Evolutionary conservation across 495 filamentous ascomycete genomes (phyloP), one percentile per base, ranked within the genome.

Genomic region (Penicillium odoratum): DNA sequence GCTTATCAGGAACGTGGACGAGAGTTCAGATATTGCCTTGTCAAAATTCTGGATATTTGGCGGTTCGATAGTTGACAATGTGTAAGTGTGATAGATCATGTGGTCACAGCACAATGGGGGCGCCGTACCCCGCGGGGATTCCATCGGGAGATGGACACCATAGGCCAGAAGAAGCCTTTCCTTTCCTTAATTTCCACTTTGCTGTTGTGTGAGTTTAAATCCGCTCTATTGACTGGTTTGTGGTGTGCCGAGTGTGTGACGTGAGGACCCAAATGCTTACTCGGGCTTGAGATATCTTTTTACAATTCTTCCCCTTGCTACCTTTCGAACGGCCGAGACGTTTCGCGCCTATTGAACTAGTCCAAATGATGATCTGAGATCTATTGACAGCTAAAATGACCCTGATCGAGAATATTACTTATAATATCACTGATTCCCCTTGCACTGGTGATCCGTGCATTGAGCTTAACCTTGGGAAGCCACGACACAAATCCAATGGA

Each of bases 71-170:
- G 38, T 36, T 36, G 15, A 40, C 15, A 40, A 40, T n/a, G 6
- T 40, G 13, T 15, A n/a, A 40, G 15, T 47, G 11, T 55, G 52
- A 55, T 47, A 36, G 52, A 55, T 36, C 52, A 55, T 21, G 21
- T 46, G 29, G 9, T 9, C 28, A 8, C 16, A 34, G 52, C 28
- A 8, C 16, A 26, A 42, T 46, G 42, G 43, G 38, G 38, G 15
- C 15, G 38, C 13, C 38, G 11, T 5, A 15, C 38, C 38, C 38
- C 11, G 38, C 38, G 38, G 38, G n/a, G 38, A 40, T 16, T 40
- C n/a, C 38, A n/a, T 40, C 13, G 15, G 38, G 15, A 16, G 15
- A 40, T n/a, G n/a, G 38, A 40, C 15, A 16, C 15, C 6, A 40
- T 40, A 16, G 38, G 38, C 15, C 13, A n/a, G 5, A 16, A 5